Evolutionary conservation across 2,329 filamentous ascomycete genomes (phyloP).

Genomic region (Colletotrichum tofieldiae): DNA sequence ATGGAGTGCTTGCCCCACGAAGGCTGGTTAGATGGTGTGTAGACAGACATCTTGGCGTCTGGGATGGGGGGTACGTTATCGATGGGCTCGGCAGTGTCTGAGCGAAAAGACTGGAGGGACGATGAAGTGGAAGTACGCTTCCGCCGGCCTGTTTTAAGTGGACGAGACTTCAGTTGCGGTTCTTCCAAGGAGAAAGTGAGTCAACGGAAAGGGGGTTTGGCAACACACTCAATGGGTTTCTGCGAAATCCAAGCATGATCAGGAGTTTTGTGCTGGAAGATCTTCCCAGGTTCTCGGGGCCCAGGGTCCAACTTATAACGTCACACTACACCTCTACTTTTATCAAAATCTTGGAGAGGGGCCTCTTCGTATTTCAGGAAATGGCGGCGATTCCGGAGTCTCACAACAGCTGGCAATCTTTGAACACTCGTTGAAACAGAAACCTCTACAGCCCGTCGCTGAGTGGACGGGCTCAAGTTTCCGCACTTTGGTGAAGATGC

Average conservation of each 20-base stretch:
- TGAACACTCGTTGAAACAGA: conserved; percentile 22
- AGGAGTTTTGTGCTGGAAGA: neutral
- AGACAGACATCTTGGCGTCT: conserved; percentile 25
- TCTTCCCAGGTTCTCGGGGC: too few species aligned
- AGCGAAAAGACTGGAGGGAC: conserved; percentile 17
- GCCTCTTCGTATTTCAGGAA: neutral
- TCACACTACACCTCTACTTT: too few species aligned
- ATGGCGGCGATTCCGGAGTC: neutral
- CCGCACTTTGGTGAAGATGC: conserved; percentile 2
- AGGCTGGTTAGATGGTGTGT: conserved; percentile 7
- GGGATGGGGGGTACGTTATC: conserved; percentile 11
- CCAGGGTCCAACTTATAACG: conserved; percentile 10
- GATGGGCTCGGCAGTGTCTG: conserved; percentile 17
- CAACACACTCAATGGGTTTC: conserved; percentile 36
- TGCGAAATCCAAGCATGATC: conserved; percentile 42
- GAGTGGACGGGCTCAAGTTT: neutral
- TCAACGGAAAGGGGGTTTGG: neutral
- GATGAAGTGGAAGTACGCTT: conserved; percentile 38
- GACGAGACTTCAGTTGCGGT: conserved; percentile 1
- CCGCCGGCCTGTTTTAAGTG: conserved; percentile 18
- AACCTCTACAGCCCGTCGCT: neutral
- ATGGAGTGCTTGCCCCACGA: conserved; percentile 22
- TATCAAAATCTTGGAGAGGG: neutral
- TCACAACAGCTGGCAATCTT: neutral
- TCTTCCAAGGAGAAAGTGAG: neutral